These are phyloP conservation scores for Rubroshorea leprosula DNA, from an alignment of 345 rosid species.

Conservation along the genomic window DNA sequence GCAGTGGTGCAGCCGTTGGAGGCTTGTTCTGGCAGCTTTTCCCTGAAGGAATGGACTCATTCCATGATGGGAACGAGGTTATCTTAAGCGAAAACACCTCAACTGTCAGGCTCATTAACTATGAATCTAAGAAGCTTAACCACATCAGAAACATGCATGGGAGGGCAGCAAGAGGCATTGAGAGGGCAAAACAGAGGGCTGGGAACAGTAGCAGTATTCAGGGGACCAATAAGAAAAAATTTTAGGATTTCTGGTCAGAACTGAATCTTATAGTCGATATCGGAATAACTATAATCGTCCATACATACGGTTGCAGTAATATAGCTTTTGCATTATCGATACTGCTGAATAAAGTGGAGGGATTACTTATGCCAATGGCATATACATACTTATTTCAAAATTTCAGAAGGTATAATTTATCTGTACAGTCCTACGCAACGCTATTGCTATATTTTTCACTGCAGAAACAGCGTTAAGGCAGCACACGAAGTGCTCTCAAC, in stretches of 20 bases:
- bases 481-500: neutral
- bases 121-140: slow-evolving; percentile 51
- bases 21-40: slow-evolving; percentile 71
- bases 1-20: slow-evolving; percentile 54
- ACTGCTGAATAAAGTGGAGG: neutral
- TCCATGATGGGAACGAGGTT: slow-evolving; percentile 57
- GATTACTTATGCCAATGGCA: neutral
- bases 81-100: slow-evolving; percentile 46
- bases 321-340: too few relatives aligned
- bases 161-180: slow-evolving; percentile 33
- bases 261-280: too few relatives aligned
- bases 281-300: too few relatives aligned
- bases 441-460: neutral
- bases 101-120: slow-evolving; percentile 30
- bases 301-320: too few relatives aligned
- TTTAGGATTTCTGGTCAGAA: too few relatives aligned
- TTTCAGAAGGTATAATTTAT: slow-evolving; percentile 9
- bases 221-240: neutral
- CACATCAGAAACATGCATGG: slow-evolving; percentile 43
- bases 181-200: slow-evolving; percentile 28
- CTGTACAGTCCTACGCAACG: neutral
- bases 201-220: neutral
- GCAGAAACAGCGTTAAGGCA: slow-evolving; percentile 10
- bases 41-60: slow-evolving; percentile 50
- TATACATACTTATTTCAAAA: slow-evolving; percentile 5